Evolutionary conservation across 2,329 filamentous ascomycete species (phyloP).

Genomic region (Teratosphaeria destructans): DNA sequence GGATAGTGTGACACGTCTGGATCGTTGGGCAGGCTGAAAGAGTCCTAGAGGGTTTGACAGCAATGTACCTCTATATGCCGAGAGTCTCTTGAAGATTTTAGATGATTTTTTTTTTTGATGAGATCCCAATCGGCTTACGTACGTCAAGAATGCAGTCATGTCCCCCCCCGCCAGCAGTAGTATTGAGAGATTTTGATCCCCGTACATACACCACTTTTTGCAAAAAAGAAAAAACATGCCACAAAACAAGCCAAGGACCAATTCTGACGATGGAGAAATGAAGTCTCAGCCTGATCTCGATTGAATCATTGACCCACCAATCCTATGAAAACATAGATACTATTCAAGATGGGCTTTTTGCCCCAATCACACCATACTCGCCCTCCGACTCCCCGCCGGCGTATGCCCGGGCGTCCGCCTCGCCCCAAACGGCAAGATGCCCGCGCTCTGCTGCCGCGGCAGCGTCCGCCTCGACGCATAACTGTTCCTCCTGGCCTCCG

Average conservation of each 20-base stretch:
- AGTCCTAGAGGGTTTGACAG: background rate
- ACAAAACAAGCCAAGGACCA: background rate
- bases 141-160: too few relatives aligned
- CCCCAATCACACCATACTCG: background rate
- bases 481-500: slow-evolving; percentile 11
- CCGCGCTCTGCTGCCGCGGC: slow-evolving; percentile 3
- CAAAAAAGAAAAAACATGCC: too few relatives aligned
- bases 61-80: background rate
- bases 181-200: too few relatives aligned
- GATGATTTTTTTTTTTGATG: too few relatives aligned
- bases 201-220: too few relatives aligned
- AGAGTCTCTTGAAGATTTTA: too few relatives aligned
- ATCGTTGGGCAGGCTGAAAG: background rate
- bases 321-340: background rate
- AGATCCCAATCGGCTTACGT: too few relatives aligned
- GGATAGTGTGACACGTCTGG: too few relatives aligned
- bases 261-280: too few relatives aligned
- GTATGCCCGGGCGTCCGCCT: background rate
- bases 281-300: background rate
- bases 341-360: background rate
- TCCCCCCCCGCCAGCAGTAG: too few relatives aligned
- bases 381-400: background rate
- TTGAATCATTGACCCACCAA: background rate
- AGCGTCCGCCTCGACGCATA: slow-evolving; percentile 1
- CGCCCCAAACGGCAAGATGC: background rate